Evolutionary conservation across 306 rosid genomes (phyloP), one percentile per base, ranked within the genome.

Genomic region (Morella rubra): DNA sequence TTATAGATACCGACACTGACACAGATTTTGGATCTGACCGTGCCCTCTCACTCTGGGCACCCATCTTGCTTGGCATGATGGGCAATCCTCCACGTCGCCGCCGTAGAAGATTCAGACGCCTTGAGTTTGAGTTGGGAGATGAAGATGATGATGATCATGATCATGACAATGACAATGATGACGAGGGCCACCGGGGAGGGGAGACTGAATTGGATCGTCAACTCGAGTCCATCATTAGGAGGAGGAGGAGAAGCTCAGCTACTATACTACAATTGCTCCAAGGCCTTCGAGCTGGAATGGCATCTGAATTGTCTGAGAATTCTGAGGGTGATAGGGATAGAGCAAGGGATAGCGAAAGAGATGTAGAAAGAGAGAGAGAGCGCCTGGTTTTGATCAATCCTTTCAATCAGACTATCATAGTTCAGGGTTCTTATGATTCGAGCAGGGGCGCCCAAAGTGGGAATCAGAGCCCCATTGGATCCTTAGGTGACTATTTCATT

Each of bases 51-150:
- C 89, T 87, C 13, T 90, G 95, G 93, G 97, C 96, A 0, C 97
- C 96, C 2, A 88, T 92, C 74, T 82, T 92, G 81, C 84, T 87
- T 12, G 97, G 93, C 56, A 90, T 90, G 96, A 88, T 92, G 96
- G 86, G 78, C 24, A 83, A 80, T 84, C 87, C 89, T 62, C 87
- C 79, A 12, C 86, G 86, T 65, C 88, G 79, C 13, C 86, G 87
- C 40, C 93, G 81, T 11, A 73, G 86, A 19, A 82, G 91, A 67
- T 54, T 78, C 32, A 83, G 92, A 24, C 90, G 76, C 12, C 52
- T 58, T 7, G 92, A 84, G 42, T 83, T 84, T 1, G 89, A 83
- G 22, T 15, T 37, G 3, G 87, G 72, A 4, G 84, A 86, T 14
- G 90, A 76, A 0, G 81, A 81, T 46, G 90, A 81, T 4, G 74